Evolutionary conservation across 345 rosid genomes (phyloP), one percentile per base, ranked within the genome.

Genomic region (Populus deltoides): DNA sequence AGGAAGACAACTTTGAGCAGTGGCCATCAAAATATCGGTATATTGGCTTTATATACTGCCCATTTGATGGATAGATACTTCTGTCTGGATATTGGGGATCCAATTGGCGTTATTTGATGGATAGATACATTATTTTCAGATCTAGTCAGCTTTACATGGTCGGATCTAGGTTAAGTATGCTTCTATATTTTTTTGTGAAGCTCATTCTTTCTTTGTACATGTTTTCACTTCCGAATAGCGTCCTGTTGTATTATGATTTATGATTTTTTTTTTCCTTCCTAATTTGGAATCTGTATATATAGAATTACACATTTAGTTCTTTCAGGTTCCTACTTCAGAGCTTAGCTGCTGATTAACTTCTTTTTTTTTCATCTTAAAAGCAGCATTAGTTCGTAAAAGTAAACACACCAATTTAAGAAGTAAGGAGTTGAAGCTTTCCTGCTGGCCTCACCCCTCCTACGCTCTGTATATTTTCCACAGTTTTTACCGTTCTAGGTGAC

Each of bases 101-200:
- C 17, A 43, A 43, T 41, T 68, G 38, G 27, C 63, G 29, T 41
- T 41, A 41, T 41, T 41, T 41, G 13, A 41, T 41, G 45, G 45
- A 41, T 41, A 41, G 45, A 8, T 47, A 17, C 66, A 66, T 74
- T 66, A 61, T 47, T 27, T 74, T 38, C 74, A 77, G 75, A 61
- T 53, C 73, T 29, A 63, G 66, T 43, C 12, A 38, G 70, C n/a
- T 67, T 36, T 29, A 43, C 77, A 41, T 9, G 66, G 65, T 61
- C 33, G 49, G 65, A 5, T 13, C 45, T 75, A 67, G 78, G 36
- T 68, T 7, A 36, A 74, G 83, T 79, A 16, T 74, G 86, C 83
- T 79, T 77, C 78, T 65, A 12, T 38, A 75, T 81, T 71, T 55
- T 8, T 59, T 3, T 15, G 51, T 47, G 85, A 83, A 75, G 85